Evolutionary conservation across 1,284 basidiomycete species (phyloP), one percentile per base, ranked within the genome.

Genomic region (Paramarasmius palmivorus): DNA sequence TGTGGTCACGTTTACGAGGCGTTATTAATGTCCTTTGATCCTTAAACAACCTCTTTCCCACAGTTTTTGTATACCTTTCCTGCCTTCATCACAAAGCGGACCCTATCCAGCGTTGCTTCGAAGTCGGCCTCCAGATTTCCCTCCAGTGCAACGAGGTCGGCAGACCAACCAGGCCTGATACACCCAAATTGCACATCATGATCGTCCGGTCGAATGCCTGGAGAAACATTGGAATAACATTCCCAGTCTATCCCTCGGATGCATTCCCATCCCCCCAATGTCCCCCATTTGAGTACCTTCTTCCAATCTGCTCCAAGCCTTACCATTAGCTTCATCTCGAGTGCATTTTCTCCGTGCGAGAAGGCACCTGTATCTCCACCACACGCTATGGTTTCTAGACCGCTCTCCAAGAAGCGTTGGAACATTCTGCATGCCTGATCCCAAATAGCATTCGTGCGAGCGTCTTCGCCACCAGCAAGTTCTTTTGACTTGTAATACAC

Each of bases 311-410:
- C 83, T 1, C 85, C 84, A 2, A 84, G 70, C 15, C 66, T 62
- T 12, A 77, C 76, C 85, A 86, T 86, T 19, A 86, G 65, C 61
- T 78, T 70, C 73, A 87, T 71, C 70, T 87, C 85, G 37, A 81
- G 66, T 25, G 80, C 75, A 59, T 88, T 88, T 54, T 77, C 70
- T 1, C 84, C 84, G 62, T 86, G 85, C 29, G 78, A 60, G 64
- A 86, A 88, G 2, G 77, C 75, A 2, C 83, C 83, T 0, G 83
- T 86, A 63, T 87, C 83, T 2, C 84, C 83, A 3, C 84, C 83
- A 62, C 80, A 81, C 4, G 81, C 82, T 50, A 86, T 74, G 23
- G 74, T 75, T 17, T 75, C 71, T 55, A 77, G 63, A 0, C 72
- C 73, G 2, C 64, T 59, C 22, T 67, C 64, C 9, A 86, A 61